Evolutionary conservation across 306 rosid genomes (phyloP).

Genomic region (Inga leiocalycina): DNA sequence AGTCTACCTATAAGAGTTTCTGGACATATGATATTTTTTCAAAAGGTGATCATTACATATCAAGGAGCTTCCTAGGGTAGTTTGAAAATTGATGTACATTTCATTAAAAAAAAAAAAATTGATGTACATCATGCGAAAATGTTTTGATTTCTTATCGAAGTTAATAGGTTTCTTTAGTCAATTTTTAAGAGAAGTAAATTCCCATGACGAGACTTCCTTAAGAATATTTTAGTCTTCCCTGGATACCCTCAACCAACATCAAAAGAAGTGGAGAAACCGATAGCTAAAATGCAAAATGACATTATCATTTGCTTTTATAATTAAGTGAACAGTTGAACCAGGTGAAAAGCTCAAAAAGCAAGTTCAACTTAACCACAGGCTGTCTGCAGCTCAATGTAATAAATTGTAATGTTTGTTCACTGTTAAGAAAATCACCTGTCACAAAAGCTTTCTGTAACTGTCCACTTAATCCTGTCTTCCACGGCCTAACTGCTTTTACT

Average conservation of each 20-base stretch:
- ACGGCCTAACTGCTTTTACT: constrained; percentile 73
- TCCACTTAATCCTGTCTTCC: constrained; percentile 94
- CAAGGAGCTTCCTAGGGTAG: neutral
- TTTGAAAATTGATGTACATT: neutral
- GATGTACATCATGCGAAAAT: neutral
- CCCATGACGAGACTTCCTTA: neutral
- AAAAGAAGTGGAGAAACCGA: neutral
- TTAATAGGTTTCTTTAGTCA: neutral
- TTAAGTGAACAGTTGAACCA: neutral
- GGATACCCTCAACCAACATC: neutral
- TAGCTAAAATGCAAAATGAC: neutral
- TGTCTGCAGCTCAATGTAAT: neutral
- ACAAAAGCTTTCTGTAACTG: constrained; percentile 92
- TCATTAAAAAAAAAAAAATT: neutral
- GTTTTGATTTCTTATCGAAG: neutral
- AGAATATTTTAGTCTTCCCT: neutral
- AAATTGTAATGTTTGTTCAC: neutral
- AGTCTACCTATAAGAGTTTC: neutral
- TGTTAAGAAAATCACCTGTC: constrained; percentile 60
- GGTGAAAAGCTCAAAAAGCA: neutral
- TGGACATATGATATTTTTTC: neutral
- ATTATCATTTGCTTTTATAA: neutral
- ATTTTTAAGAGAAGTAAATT: neutral
- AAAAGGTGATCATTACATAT: neutral
- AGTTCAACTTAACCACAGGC: neutral